These are phyloP conservation scores for Neofusicoccum umdonicola DNA, from an alignment of 2,329 filamentous ascomycete species.

Conservation along the genomic window DNA sequence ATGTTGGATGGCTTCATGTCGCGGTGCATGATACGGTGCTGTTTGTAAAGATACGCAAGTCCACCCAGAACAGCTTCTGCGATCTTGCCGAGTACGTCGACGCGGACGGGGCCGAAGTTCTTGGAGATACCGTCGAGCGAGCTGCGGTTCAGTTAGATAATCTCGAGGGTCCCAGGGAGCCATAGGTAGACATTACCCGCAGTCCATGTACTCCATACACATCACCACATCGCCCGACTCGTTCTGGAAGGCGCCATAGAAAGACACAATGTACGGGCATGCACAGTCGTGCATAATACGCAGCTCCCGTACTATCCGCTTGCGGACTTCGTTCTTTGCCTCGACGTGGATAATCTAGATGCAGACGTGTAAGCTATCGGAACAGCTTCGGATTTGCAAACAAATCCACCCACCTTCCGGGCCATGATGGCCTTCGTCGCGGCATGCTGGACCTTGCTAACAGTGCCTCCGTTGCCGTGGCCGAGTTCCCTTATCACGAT, in stretches of 20 bases:
- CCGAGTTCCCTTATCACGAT: conserved; percentile 92
- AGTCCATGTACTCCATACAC: conserved; percentile 99
- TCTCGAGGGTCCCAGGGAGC: background rate
- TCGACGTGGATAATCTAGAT: conserved; percentile 92
- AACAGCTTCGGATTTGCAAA: background rate
- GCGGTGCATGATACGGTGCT: conserved; percentile 97
- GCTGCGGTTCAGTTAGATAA: conserved; percentile 46
- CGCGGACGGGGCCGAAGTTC: conserved; percentile 89
- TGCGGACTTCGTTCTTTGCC: conserved; percentile 94
- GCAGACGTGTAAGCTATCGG: background rate
- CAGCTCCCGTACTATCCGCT: conserved; percentile 92
- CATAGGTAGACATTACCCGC: conserved; percentile 65
- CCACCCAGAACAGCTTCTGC: conserved; percentile 92
- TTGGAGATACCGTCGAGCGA: conserved; percentile 91
- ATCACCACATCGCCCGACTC: conserved; percentile 97
- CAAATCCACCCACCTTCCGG: conserved; percentile 70
- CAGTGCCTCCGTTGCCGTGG: conserved; percentile 93
- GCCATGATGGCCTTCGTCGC: conserved; percentile 97
- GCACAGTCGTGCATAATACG: conserved; percentile 99
- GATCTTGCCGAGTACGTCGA: conserved; percentile 96
- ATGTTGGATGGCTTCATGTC: conserved; percentile 99
- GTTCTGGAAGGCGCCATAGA: conserved; percentile 96
- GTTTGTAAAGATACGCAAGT: conserved; percentile 89
- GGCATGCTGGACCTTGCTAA: conserved; percentile 95
- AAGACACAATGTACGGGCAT: conserved; percentile 94